phyloP scores from a whole-genome alignment of 2,329 filamentous ascomycete genomes.

The Cladobotryum protrusum region DNA sequence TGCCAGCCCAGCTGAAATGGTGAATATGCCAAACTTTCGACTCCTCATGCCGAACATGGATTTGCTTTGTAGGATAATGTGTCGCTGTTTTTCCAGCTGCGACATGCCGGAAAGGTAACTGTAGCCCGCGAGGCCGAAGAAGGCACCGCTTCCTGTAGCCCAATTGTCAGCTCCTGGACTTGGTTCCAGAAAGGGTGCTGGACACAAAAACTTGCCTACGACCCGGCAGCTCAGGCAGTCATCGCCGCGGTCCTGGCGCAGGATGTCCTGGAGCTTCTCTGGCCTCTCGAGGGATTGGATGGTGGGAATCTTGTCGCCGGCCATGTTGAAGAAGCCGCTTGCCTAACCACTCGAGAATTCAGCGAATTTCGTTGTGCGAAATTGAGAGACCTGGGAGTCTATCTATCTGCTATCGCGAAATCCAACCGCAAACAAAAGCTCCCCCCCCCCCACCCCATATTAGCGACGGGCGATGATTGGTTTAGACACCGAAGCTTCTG shows the following conservation, averaged over 20 bases:
- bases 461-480: not conserved
- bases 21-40: slow-evolving; percentile 59
- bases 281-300: slow-evolving; percentile 52
- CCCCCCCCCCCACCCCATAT: too few species aligned
- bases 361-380: not conserved
- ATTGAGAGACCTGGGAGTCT: too few species aligned
- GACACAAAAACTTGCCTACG: slow-evolving; percentile 50
- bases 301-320: slow-evolving; percentile 39
- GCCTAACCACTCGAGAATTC: not conserved
- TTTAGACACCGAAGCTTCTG: not conserved
- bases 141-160: slow-evolving; percentile 61
- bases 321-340: slow-evolving; percentile 20
- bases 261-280: slow-evolving; percentile 53
- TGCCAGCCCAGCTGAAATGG: slow-evolving; percentile 60
- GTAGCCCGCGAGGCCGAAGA: slow-evolving; percentile 69
- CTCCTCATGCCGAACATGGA: slow-evolving; percentile 68
- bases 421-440: too few species aligned
- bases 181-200: too few species aligned
- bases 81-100: slow-evolving; percentile 61
- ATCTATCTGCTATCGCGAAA: too few species aligned
- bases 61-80: slow-evolving; percentile 60
- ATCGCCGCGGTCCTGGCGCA: slow-evolving; percentile 50
- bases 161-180: not conserved
- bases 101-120: slow-evolving; percentile 69
- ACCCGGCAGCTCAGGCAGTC: slow-evolving; percentile 68